Conservation (phyloP, 1,139 yeast genomes). For the Geotrichum aggregatum region DNA sequence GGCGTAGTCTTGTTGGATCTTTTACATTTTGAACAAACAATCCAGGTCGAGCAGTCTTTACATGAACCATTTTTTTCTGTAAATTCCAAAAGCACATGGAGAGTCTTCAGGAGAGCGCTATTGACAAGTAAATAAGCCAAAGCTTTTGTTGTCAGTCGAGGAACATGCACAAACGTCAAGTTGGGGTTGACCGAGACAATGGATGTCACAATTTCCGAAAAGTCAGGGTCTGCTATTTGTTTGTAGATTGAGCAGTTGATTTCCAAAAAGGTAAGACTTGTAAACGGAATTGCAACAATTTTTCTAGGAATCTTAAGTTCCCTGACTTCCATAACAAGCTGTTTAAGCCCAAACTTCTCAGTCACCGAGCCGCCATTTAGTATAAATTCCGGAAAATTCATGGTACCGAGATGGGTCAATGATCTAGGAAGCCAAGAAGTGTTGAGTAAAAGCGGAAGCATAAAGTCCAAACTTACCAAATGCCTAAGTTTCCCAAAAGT, state of each 20-base stretch:
- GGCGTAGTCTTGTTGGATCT: too few species aligned
- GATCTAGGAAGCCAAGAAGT: constrained; percentile 6
- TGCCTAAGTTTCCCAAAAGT: constrained; percentile 1
- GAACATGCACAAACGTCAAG: not conserved
- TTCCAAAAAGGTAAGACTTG: not conserved
- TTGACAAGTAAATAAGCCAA: not conserved
- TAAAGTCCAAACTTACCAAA: not conserved
- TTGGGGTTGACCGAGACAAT: not conserved
- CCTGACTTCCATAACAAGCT: not conserved
- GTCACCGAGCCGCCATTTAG: not conserved
- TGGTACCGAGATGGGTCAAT: not conserved
- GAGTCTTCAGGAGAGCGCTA: not conserved
- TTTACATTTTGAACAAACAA: not conserved
- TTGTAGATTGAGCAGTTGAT: not conserved
- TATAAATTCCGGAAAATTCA: constrained; percentile 5
- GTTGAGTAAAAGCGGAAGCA: constrained; percentile 5
- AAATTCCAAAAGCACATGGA: not conserved
- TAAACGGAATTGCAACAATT: not conserved
- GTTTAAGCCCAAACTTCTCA: not conserved
- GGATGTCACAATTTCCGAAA: not conserved
- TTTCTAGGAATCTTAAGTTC: not conserved
- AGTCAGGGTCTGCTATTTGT: not conserved
- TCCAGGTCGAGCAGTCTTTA: not conserved
- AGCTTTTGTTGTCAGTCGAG: not conserved
- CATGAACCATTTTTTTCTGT: not conserved